These are phyloP conservation scores for Panaeolus papilionaceus DNA, from an alignment of 768 basidiomycete genomes.

Conservation along the genomic window DNA sequence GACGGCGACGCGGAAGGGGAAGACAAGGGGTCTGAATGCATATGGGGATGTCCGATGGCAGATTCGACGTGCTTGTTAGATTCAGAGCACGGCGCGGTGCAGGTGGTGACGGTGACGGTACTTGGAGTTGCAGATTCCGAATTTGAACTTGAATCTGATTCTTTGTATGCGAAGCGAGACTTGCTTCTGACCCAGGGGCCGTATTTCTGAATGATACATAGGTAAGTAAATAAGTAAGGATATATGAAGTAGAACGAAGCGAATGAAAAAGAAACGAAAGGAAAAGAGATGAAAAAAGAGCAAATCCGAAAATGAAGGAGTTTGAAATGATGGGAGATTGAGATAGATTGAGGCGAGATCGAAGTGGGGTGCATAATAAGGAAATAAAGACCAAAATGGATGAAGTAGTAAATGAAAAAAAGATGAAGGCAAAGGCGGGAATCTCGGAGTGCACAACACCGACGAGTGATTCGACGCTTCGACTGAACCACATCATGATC, in stretches of 20 bases:
- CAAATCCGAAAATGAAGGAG: background rate
- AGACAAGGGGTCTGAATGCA: too few relatives aligned
- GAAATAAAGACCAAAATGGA: background rate
- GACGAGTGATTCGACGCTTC: background rate
- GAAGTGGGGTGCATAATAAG: background rate
- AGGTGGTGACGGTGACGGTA: constrained; percentile 20
- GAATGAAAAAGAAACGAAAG: background rate
- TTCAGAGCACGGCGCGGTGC: constrained; percentile 17
- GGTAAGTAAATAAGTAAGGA: constrained; percentile 8
- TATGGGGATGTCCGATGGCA: background rate
- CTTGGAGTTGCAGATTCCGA: constrained; percentile 2
- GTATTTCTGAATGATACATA: constrained; percentile 47
- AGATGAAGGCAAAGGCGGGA: background rate
- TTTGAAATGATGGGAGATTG: background rate
- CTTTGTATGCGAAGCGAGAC: constrained; percentile 51
- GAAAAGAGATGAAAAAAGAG: background rate
- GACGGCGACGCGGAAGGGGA: background rate
- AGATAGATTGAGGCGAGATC: background rate
- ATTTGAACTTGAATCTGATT: constrained; percentile 27
- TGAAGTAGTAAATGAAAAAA: background rate
- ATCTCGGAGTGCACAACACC: constrained; percentile 11
- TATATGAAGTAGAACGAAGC: too few relatives aligned
- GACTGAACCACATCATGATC: background rate
- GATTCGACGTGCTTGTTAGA: background rate
- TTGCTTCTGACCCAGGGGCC: constrained; percentile 53